phyloP scores from a whole-genome alignment of 495 filamentous ascomycete species.

The Extremus antarcticus region DNA sequence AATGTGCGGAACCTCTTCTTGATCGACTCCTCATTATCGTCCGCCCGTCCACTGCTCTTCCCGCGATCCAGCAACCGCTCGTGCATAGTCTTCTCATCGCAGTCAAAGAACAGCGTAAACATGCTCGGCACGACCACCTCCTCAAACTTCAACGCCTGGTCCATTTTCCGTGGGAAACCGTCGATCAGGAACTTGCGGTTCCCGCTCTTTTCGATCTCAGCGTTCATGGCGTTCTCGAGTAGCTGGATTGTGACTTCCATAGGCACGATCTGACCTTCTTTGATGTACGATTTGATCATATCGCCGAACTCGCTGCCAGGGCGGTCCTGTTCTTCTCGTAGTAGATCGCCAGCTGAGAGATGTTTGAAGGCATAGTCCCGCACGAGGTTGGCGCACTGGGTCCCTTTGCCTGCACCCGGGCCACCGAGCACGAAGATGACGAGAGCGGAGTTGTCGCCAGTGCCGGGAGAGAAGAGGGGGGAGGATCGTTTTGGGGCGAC shows the following conservation, averaged over 20 bases:
- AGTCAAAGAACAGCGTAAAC: constrained; percentile 86
- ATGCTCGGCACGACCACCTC: constrained; percentile 67
- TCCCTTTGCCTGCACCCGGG: constrained; percentile 69
- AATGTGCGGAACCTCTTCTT: constrained; percentile 92
- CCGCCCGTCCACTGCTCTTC: constrained; percentile 77
- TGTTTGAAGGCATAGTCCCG: constrained; percentile 86
- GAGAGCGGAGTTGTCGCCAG: constrained; percentile 47
- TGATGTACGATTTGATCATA: constrained; percentile 82
- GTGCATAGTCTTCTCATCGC: constrained; percentile 80
- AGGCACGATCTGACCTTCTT: constrained; percentile 86
- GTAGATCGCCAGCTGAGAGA: constrained; percentile 83
- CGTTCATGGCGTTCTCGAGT: constrained; percentile 83
- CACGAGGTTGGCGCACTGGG: constrained; percentile 82
- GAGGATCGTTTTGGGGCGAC: constrained; percentile 41
- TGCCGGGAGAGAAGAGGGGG: constrained; percentile 64
- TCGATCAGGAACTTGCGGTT: constrained; percentile 74
- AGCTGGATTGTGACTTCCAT: constrained; percentile 97
- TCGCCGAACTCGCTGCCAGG: constrained; percentile 75
- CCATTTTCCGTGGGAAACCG: constrained; percentile 90
- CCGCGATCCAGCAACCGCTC: constrained; percentile 71
- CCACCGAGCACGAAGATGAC: constrained; percentile 82
- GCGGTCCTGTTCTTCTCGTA: constrained; percentile 85
- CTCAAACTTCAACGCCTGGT: constrained; percentile 92
- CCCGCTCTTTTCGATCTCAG: constrained; percentile 37
- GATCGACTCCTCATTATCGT: constrained; percentile 93